These are phyloP conservation scores for Trametes punicea DNA, from an alignment of 768 basidiomycete genomes.

Conservation along the genomic window DNA sequence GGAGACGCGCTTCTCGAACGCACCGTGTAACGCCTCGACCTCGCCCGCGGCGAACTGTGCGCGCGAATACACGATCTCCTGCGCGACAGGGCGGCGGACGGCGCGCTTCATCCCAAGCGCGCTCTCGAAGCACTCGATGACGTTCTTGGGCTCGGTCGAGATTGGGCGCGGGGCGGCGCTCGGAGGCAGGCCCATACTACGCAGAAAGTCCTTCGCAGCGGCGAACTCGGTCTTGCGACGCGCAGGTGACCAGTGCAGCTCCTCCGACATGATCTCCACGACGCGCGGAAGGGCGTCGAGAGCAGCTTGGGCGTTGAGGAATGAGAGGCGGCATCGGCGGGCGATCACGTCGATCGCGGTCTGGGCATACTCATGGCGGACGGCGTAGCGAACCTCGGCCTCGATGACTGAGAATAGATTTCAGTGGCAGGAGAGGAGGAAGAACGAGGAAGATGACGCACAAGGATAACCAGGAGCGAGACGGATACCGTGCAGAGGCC, in stretches of 20 bases:
- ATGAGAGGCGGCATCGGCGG: conserved; percentile 88
- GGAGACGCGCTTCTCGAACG: conserved; percentile 34
- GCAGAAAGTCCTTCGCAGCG: conserved; percentile 61
- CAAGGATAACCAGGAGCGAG: conserved; percentile 75
- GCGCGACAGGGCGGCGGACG: conserved; percentile 22
- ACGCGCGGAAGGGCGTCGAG: conserved; percentile 82
- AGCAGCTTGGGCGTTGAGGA: conserved; percentile 87
- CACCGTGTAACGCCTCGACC: conserved; percentile 38
- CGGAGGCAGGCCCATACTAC: conserved; percentile 80
- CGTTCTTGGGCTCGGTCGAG: conserved; percentile 19
- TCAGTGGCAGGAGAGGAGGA: background rate
- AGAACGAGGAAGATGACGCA: conserved; percentile 32
- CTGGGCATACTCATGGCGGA: conserved; percentile 85
- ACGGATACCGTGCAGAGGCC: conserved; percentile 85
- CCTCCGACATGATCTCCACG: conserved; percentile 86
- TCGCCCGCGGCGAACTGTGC: conserved; percentile 55
- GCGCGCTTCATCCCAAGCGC: conserved; percentile 19
- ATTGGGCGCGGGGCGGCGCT: conserved; percentile 34
- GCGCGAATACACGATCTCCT: conserved; percentile 39
- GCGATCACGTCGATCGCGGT: conserved; percentile 93
- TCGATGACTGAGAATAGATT: conserved; percentile 60
- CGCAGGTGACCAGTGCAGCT: conserved; percentile 70
- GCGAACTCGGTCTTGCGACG: conserved; percentile 59
- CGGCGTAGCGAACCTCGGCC: conserved; percentile 88
- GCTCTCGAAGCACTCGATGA: conserved; percentile 27